Evolutionary conservation across 805 yeast genomes (phyloP).

Genomic region (Candida broadrunensis): DNA sequence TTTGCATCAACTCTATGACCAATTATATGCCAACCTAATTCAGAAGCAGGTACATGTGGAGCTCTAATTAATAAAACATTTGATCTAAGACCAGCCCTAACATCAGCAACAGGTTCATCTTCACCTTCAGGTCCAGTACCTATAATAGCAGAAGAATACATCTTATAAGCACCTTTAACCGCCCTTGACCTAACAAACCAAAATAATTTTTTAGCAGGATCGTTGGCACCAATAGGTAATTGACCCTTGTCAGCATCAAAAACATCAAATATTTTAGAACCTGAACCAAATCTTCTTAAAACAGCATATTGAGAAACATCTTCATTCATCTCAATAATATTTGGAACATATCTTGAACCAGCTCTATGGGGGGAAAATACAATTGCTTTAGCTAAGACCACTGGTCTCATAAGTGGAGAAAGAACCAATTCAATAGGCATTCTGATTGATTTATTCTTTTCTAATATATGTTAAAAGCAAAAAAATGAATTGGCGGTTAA

Average conservation of each 20-base stretch:
- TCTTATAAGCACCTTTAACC: slow-evolving; percentile 62
- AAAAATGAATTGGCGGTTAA: too few relatives aligned
- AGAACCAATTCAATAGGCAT: slow-evolving; percentile 63
- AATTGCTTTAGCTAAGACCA: slow-evolving; percentile 52
- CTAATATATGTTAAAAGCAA: background rate
- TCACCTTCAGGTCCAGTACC: slow-evolving; percentile 46
- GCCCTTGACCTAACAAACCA: slow-evolving; percentile 63
- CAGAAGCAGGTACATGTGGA: slow-evolving; percentile 47
- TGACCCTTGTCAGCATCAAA: slow-evolving; percentile 41
- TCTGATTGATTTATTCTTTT: background rate
- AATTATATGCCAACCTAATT: slow-evolving; percentile 63
- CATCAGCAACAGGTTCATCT: slow-evolving; percentile 56
- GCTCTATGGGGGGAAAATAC: slow-evolving; percentile 55
- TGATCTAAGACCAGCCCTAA: slow-evolving; percentile 60
- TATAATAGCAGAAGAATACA: slow-evolving; percentile 42
- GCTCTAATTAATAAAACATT: slow-evolving; percentile 55
- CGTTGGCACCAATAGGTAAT: slow-evolving; percentile 37
- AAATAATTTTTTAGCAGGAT: slow-evolving; percentile 44
- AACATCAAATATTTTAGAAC: slow-evolving; percentile 56
- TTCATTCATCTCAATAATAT: slow-evolving; percentile 41
- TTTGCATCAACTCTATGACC: slow-evolving; percentile 59
- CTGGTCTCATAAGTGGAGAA: slow-evolving; percentile 59
- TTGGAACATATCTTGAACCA: slow-evolving; percentile 55
- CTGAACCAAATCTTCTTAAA: slow-evolving; percentile 58
- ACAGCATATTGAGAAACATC: slow-evolving; percentile 44